These are phyloP conservation scores for Thermochaetoides thermophila DNA, from an alignment of 495 filamentous ascomycete genomes.

Conservation along the genomic window DNA sequence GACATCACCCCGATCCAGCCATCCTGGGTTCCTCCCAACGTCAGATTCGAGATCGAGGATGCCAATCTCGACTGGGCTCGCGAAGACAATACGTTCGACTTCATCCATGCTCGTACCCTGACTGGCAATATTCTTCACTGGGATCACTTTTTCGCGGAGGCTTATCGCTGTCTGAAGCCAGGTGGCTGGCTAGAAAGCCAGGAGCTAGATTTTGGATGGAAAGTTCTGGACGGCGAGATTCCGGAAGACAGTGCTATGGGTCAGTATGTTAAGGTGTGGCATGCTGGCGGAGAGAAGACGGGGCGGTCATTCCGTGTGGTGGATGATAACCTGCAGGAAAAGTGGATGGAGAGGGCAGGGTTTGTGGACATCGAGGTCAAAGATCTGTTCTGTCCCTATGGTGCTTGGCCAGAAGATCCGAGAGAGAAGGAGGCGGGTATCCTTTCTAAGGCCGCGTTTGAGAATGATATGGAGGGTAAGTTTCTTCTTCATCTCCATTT, in stretches of 20 bases:
- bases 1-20: constrained; percentile 47
- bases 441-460: background rate
- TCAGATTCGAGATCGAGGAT: constrained; percentile 41
- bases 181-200: constrained; percentile 22
- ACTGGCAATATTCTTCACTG: constrained; percentile 42
- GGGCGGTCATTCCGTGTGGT: constrained; percentile 10
- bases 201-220: constrained; percentile 10
- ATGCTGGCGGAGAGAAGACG: constrained; percentile 5
- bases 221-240: constrained; percentile 14
- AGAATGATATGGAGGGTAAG: background rate
- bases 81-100: constrained; percentile 40
- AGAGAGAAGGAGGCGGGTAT: background rate
- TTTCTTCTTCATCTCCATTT: no score
- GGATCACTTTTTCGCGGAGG: constrained; percentile 27
- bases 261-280: constrained; percentile 18
- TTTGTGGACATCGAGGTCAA: constrained; percentile 34
- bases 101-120: constrained; percentile 44
- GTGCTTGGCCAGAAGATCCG: background rate
- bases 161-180: constrained; percentile 20
- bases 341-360: constrained; percentile 42
- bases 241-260: constrained; percentile 16
- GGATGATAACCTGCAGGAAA: constrained; percentile 32
- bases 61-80: constrained; percentile 37
- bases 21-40: constrained; percentile 31
- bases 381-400: constrained; percentile 11